These are phyloP conservation scores for Polyplosphaeria fusca DNA, from an alignment of 495 filamentous ascomycete genomes.

Conservation along the genomic window DNA sequence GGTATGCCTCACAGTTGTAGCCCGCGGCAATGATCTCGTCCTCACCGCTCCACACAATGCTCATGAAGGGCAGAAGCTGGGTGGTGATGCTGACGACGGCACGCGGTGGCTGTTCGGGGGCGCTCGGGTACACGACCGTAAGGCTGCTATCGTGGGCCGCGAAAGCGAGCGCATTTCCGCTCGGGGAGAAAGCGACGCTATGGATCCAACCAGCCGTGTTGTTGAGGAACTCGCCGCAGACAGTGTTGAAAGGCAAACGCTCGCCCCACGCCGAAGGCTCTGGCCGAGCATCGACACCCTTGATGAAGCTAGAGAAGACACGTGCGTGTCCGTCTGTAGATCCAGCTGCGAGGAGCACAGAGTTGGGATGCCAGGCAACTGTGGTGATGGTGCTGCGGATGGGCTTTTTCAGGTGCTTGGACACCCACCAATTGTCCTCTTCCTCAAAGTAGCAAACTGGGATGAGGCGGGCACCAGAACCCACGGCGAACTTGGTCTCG, in stretches of 20 bases:
- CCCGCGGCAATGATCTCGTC: conserved; percentile 93
- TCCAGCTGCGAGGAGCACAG: conserved; percentile 86
- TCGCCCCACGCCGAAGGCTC: conserved; percentile 93
- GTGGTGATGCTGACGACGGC: conserved; percentile 86
- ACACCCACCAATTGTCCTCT: conserved; percentile 99
- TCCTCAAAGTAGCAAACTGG: conserved; percentile 99
- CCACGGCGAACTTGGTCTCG: conserved; percentile 95
- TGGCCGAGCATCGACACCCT: conserved; percentile 83
- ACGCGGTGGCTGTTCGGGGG: conserved; percentile 82
- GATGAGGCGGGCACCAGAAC: conserved; percentile 90
- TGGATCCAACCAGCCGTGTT: conserved; percentile 97
- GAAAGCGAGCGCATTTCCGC: conserved; percentile 86
- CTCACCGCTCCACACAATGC: conserved; percentile 87
- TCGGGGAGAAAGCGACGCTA: conserved; percentile 83
- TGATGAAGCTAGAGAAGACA: conserved; percentile 94
- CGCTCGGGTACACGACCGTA: conserved; percentile 92
- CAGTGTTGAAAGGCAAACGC: conserved; percentile 91
- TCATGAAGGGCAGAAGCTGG: conserved; percentile 85
- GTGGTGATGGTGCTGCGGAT: conserved; percentile 94
- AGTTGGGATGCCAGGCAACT: conserved; percentile 95
- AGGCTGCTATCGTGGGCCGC: conserved; percentile 91
- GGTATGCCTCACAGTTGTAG: conserved; percentile 93
- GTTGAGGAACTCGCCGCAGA: conserved; percentile 93
- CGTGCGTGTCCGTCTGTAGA: conserved; percentile 96
- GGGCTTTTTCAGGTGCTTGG: conserved; percentile 97